These are phyloP conservation scores for Phytophthora uliginosa DNA, from an alignment of 352 stramenopile species.

Conservation along the genomic window DNA sequence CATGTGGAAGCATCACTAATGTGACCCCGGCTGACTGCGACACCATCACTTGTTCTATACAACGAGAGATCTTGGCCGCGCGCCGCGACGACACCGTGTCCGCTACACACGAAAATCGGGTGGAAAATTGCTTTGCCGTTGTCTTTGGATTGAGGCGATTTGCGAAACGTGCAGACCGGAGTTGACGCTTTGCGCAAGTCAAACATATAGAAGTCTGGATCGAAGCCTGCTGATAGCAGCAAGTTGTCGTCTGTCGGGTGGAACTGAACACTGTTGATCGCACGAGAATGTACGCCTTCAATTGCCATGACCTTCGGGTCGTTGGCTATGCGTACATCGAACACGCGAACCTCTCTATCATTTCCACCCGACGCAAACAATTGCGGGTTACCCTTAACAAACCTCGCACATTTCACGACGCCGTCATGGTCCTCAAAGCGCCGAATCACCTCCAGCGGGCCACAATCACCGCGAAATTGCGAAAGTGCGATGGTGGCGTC, in stretches of 20 bases:
- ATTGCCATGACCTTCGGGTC: constrained; percentile 21
- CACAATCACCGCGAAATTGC: constrained; percentile 28
- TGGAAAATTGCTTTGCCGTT: constrained; percentile 56
- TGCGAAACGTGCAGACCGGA: constrained; percentile 49
- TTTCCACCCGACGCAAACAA: constrained; percentile 60
- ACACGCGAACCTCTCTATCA: constrained; percentile 53
- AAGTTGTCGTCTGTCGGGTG: constrained; percentile 57
- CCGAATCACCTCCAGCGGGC: constrained; percentile 22
- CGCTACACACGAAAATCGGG: constrained; percentile 52
- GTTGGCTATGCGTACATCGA: constrained; percentile 32
- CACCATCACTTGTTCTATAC: constrained; percentile 48
- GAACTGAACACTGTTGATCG: constrained; percentile 70
- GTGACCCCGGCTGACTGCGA: constrained; percentile 43
- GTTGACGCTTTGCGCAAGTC: constrained; percentile 46
- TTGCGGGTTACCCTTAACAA: constrained; percentile 30
- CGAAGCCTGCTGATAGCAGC: constrained; percentile 58
- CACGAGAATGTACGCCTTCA: constrained; percentile 36
- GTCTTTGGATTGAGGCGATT: constrained; percentile 23
- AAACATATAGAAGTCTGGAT: constrained; percentile 58
- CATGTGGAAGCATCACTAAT: constrained; percentile 42
- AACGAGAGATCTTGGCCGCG: constrained; percentile 48
- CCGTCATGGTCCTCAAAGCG: constrained; percentile 51
- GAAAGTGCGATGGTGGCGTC: constrained; percentile 53
- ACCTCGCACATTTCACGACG: constrained; percentile 62
- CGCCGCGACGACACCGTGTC: constrained; percentile 40